These are phyloP conservation scores for Fusarium chlamydosporum DNA, from an alignment of 2,329 filamentous ascomycete species.

Conservation along the genomic window DNA sequence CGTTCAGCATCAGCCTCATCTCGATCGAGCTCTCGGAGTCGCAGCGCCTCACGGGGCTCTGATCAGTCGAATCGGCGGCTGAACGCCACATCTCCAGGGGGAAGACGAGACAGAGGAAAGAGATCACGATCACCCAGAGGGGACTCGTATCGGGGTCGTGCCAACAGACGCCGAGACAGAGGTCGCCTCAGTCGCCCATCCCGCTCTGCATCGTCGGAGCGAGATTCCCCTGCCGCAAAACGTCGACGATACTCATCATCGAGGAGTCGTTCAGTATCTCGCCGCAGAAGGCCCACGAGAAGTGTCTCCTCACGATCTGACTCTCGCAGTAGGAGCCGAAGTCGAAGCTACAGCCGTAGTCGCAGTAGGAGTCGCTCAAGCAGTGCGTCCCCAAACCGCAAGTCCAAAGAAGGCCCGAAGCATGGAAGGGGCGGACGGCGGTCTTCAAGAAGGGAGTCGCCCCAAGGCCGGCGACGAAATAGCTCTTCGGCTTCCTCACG, in stretches of 20 bases:
- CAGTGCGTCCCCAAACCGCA: slow-evolving; percentile 42
- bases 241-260: slow-evolving; percentile 66
- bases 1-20: slow-evolving; percentile 53
- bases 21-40: slow-evolving; percentile 55
- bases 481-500: slow-evolving; percentile 67
- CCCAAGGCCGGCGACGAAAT: slow-evolving; percentile 60
- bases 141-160: slow-evolving; percentile 49
- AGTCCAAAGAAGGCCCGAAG: slow-evolving; percentile 31
- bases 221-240: slow-evolving; percentile 63
- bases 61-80: slow-evolving; percentile 54
- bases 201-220: slow-evolving; percentile 56
- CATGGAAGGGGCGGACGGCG: slow-evolving; percentile 26
- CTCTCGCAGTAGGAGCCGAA: slow-evolving; percentile 51
- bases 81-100: slow-evolving; percentile 54
- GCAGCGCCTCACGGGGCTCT: slow-evolving; percentile 52
- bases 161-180: slow-evolving; percentile 42
- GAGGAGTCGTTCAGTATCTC: slow-evolving; percentile 62
- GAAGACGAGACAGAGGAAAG: slow-evolving; percentile 55
- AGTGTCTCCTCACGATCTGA: slow-evolving; percentile 58
- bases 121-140: slow-evolving; percentile 58
- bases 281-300: slow-evolving; percentile 56
- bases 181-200: slow-evolving; percentile 50
- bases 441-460: slow-evolving; percentile 35
- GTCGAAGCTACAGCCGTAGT: slow-evolving; percentile 34
- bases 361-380: slow-evolving; percentile 41